Conservation (phyloP, 768 basidiomycete genomes). For the Mycena polygramma region DNA sequence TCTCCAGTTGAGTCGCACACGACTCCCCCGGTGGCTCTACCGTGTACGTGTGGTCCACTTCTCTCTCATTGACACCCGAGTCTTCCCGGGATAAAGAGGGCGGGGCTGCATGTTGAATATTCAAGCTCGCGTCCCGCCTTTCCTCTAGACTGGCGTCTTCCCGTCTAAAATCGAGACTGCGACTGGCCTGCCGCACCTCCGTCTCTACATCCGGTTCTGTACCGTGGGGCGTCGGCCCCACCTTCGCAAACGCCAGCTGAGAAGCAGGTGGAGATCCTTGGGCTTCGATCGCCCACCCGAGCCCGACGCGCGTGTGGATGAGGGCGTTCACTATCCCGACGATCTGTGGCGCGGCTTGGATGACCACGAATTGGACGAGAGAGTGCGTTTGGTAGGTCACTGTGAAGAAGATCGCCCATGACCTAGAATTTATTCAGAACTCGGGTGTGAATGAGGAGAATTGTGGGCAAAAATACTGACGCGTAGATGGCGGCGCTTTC, state of each 20-base stretch:
- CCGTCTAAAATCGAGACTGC: neutral
- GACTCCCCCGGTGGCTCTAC: neutral
- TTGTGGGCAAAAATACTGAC: neutral
- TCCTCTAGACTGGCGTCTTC: neutral
- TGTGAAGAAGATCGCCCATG: slow-evolving; percentile 32
- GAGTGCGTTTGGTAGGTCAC: slow-evolving; percentile 28
- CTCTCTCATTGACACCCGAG: neutral
- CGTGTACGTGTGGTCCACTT: too few species aligned
- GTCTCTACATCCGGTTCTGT: neutral
- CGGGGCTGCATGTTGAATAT: neutral
- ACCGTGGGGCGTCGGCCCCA: neutral
- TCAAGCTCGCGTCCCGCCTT: neutral
- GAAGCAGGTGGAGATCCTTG: slow-evolving; percentile 18
- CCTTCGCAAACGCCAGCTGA: slow-evolving; percentile 28
- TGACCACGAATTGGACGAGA: slow-evolving; percentile 31
- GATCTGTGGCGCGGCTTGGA: slow-evolving; percentile 31
- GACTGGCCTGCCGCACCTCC: neutral
- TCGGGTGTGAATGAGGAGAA: neutral
- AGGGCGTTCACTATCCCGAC: slow-evolving; percentile 34
- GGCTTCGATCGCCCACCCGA: slow-evolving; percentile 32
- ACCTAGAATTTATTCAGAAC: neutral
- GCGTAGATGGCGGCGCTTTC: slow-evolving; percentile 35
- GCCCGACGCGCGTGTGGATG: slow-evolving; percentile 34
- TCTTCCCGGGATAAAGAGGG: neutral
- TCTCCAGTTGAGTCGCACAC: neutral